Evolutionary conservation across 352 stramenopile genomes (phyloP).

Genomic region (Globisporangium okanoganense): DNA sequence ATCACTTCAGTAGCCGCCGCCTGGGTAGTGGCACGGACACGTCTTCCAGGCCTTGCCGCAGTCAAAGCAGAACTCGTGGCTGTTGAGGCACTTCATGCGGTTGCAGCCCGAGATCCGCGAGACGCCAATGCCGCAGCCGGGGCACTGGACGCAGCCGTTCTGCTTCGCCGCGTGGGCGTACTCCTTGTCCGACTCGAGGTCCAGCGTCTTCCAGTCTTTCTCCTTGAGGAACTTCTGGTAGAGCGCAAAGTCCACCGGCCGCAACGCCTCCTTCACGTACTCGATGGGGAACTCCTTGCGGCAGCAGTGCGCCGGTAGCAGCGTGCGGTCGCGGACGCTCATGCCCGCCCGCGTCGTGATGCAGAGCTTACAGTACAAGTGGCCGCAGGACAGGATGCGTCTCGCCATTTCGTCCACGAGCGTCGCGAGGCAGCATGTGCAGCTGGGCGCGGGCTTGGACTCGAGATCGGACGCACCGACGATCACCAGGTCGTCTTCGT

Average conservation of each 20-base stretch:
- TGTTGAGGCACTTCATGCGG: constrained; percentile 47
- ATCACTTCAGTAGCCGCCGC: not conserved
- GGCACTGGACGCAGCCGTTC: constrained; percentile 48
- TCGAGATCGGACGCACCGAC: not conserved
- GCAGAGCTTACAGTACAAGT: constrained; percentile 62
- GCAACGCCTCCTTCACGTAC: constrained; percentile 9
- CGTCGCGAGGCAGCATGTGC: constrained; percentile 9
- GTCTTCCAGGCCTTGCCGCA: constrained; percentile 32
- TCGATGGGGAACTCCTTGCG: constrained; percentile 13
- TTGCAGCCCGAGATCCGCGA: constrained; percentile 49
- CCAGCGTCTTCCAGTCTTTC: constrained; percentile 20
- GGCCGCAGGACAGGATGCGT: constrained; percentile 33
- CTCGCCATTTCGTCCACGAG: not conserved
- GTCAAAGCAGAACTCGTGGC: constrained; percentile 61
- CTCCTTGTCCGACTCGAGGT: constrained; percentile 52
- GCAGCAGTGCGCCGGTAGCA: constrained; percentile 18
- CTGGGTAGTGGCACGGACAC: constrained; percentile 6
- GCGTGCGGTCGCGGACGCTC: constrained; percentile 45
- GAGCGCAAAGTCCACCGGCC: constrained; percentile 1
- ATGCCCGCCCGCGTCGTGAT: constrained; percentile 54
- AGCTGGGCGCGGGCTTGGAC: constrained; percentile 9
- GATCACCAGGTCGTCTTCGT: constrained; percentile 2
- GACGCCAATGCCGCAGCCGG: constrained; percentile 65
- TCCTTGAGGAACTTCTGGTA: constrained; percentile 14
- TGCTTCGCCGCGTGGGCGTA: constrained; percentile 38